Evolutionary conservation across 768 basidiomycete species (phyloP).

Genomic region (Daedaleopsis nitida): DNA sequence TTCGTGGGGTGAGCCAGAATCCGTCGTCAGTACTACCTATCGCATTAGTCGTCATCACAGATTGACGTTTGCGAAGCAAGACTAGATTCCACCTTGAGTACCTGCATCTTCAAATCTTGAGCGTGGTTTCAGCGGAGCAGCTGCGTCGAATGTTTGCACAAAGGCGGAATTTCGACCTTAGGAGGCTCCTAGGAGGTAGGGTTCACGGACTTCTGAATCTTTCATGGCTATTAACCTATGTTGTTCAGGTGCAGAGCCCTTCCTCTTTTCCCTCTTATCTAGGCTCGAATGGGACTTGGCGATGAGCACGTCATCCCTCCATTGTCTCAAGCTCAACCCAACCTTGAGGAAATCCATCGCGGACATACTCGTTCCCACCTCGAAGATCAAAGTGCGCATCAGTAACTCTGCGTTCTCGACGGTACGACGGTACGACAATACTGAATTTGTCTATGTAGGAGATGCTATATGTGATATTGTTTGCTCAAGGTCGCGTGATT

Average conservation of each 20-base stretch:
- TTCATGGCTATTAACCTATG: not conserved
- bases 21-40: slow-evolving; percentile 60
- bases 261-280: slow-evolving; percentile 70
- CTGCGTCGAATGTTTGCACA: slow-evolving; percentile 84
- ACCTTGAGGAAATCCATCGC: slow-evolving; percentile 72
- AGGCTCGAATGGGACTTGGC: slow-evolving; percentile 80
- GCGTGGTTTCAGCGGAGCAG: slow-evolving; percentile 85
- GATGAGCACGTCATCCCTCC: slow-evolving; percentile 77
- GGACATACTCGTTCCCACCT: slow-evolving; percentile 75
- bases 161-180: slow-evolving; percentile 89
- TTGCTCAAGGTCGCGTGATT: slow-evolving; percentile 75
- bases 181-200: slow-evolving; percentile 64
- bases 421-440: not conserved
- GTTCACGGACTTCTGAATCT: not conserved
- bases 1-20: slow-evolving; percentile 95
- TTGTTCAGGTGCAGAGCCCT: slow-evolving; percentile 74
- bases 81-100: slow-evolving; percentile 93
- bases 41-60: not conserved
- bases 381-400: slow-evolving; percentile 71
- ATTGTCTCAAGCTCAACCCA: slow-evolving; percentile 77
- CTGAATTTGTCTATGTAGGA: slow-evolving; percentile 50
- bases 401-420: not conserved
- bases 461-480: slow-evolving; percentile 87
- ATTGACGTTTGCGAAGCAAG: slow-evolving; percentile 65
- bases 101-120: slow-evolving; percentile 90